These are phyloP conservation scores for Yamadazyma aaseri DNA, from an alignment of 1,139 yeast species.

Conservation along the genomic window DNA sequence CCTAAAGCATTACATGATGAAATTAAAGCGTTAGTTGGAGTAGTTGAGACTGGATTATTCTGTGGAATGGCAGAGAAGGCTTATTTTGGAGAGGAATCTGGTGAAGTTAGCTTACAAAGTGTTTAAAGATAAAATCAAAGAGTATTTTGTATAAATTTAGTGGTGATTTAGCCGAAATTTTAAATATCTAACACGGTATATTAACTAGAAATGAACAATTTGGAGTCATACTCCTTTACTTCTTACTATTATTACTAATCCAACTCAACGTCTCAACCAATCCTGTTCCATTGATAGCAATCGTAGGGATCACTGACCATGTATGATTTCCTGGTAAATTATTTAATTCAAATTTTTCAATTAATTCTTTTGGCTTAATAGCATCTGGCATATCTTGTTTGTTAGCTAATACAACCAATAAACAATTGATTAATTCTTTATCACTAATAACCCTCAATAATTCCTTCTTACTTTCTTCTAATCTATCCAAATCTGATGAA, in stretches of 20 bases:
- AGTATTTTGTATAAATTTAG: too few species aligned
- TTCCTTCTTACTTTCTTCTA: slow-evolving; percentile 78
- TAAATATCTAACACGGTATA: too few species aligned
- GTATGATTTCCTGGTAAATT: slow-evolving; percentile 55
- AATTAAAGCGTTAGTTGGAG: slow-evolving; percentile 83
- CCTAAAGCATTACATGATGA: slow-evolving; percentile 58
- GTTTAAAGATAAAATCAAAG: background rate
- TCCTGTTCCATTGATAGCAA: slow-evolving; percentile 75
- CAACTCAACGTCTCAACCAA: slow-evolving; percentile 72
- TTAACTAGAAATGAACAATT: too few species aligned
- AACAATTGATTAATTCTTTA: slow-evolving; percentile 77
- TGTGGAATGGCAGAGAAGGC: slow-evolving; percentile 69
- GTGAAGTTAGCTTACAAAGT: slow-evolving; percentile 44
- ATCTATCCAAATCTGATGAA: slow-evolving; percentile 67
- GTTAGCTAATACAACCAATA: slow-evolving; percentile 82
- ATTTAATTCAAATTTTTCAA: slow-evolving; percentile 56
- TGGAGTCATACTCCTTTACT: too few species aligned
- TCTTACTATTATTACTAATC: slow-evolving; percentile 62
- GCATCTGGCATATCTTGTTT: slow-evolving; percentile 78
- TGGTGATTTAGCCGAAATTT: too few species aligned
- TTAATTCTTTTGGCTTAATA: slow-evolving; percentile 62
- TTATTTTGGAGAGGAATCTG: slow-evolving; percentile 84
- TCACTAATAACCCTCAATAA: slow-evolving; percentile 73
- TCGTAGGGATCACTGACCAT: slow-evolving; percentile 77
- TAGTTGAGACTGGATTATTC: slow-evolving; percentile 95